Evolutionary conservation across 2,329 filamentous ascomycete genomes (phyloP).

Genomic region (Cercospora canescens): DNA sequence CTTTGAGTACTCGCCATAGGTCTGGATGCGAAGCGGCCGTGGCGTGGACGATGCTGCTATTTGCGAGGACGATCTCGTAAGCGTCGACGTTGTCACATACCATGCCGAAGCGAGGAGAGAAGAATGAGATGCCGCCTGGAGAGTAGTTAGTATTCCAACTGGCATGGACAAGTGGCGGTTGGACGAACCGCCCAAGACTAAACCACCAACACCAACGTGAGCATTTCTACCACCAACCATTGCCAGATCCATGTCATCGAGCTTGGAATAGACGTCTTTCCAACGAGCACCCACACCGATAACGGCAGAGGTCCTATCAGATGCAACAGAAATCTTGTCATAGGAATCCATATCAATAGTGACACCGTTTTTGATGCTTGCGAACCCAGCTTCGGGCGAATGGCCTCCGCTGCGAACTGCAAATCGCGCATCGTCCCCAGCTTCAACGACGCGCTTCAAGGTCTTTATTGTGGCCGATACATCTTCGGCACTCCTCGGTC

Average conservation of each 20-base stretch:
- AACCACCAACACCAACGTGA: conserved; percentile 19
- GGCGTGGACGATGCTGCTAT: conserved; percentile 24
- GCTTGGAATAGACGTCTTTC: conserved; percentile 43
- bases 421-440: neutral
- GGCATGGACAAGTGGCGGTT: no score
- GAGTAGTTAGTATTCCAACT: neutral
- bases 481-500: conserved; percentile 8
- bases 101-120: conserved; percentile 23
- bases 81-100: conserved; percentile 30
- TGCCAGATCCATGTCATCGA: conserved; percentile 40
- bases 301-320: conserved; percentile 38
- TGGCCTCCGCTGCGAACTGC: conserved; percentile 5
- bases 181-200: neutral
- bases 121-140: neutral
- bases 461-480: conserved; percentile 11
- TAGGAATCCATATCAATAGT: conserved; percentile 50
- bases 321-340: conserved; percentile 37
- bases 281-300: conserved; percentile 51
- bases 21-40: conserved; percentile 20
- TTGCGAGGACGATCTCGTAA: conserved; percentile 29
- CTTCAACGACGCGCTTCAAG: neutral
- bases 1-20: conserved; percentile 25
- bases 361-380: conserved; percentile 25
- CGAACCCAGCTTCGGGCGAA: conserved; percentile 8
- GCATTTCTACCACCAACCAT: conserved; percentile 46